A percentile compares a stretch with the other conserved stretches of the same genome.
These are phyloP conservation scores for Pseudoperonospora humuli DNA, from an alignment of 352 stramenopile genomes.

Conservation along the genomic window DNA sequence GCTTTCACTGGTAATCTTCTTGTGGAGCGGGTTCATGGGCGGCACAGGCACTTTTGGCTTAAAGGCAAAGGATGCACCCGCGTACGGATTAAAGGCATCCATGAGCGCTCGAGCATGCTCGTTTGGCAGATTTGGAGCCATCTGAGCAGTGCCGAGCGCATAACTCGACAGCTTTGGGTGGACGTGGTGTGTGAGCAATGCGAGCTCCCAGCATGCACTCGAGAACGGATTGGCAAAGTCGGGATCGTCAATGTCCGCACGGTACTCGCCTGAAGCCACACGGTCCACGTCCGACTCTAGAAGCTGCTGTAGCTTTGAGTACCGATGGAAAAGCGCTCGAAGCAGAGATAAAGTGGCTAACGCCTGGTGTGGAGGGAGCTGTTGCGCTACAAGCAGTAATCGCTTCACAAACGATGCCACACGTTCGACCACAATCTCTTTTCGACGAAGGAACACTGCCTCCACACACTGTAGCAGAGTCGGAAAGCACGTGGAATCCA, in stretches of 20 bases:
- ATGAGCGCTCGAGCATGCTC: constrained; percentile 60
- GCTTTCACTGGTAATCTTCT: constrained; percentile 55
- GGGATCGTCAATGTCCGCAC: constrained; percentile 87
- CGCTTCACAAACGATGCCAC: constrained; percentile 94
- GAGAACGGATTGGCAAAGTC: constrained; percentile 94
- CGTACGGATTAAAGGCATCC: constrained; percentile 45
- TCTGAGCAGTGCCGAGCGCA: constrained; percentile 48
- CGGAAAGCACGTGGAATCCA: constrained; percentile 44
- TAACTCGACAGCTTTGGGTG: constrained; percentile 77
- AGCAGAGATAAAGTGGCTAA: constrained; percentile 85
- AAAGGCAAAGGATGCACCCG: constrained; percentile 43
- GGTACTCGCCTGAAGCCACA: constrained; percentile 89
- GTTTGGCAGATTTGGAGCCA: constrained; percentile 53
- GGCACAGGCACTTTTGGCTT: constrained; percentile 54
- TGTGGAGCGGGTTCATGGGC: constrained; percentile 56
- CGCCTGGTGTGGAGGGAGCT: constrained; percentile 73
- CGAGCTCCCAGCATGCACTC: constrained; percentile 90
- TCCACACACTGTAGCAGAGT: constrained; percentile 87
- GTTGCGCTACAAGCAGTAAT: constrained; percentile 84
- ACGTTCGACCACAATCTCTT: constrained; percentile 91
- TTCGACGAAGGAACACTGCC: constrained; percentile 89
- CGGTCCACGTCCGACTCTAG: constrained; percentile 95
- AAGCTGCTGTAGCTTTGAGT: constrained; percentile 90
- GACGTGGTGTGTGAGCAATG: constrained; percentile 79
- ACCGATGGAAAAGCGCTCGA: constrained; percentile 86